Evolutionary conservation across 306 rosid genomes (phyloP).

Genomic region (Medicago lupulina): DNA sequence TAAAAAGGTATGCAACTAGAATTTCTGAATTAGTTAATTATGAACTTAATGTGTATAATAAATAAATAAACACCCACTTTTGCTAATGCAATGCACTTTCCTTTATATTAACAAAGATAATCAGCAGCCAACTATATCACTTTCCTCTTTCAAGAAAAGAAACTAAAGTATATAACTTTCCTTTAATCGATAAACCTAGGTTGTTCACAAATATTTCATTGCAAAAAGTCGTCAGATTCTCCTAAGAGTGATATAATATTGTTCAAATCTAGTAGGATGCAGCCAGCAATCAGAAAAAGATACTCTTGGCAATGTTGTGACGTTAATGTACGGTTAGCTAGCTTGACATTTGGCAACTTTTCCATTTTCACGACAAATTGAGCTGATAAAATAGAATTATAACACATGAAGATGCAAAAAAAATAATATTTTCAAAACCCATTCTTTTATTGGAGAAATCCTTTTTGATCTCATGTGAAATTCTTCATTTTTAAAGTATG

Average conservation of each 20-base stretch:
- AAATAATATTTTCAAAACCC: too few relatives aligned
- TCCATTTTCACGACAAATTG: neutral
- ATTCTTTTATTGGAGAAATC: too few relatives aligned
- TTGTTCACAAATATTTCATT: slow-evolving; percentile 18
- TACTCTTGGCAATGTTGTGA: neutral
- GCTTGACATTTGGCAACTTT: slow-evolving; percentile 29
- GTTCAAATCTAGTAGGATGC: too few relatives aligned
- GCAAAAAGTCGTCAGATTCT: neutral
- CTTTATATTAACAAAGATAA: slow-evolving; percentile 19
- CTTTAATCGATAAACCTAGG: slow-evolving; percentile 24
- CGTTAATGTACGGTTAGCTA: slow-evolving; percentile 35
- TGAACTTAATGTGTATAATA: neutral
- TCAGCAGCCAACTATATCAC: neutral
- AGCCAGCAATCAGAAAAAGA: too few relatives aligned
- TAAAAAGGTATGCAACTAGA: neutral
- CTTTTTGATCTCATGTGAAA: too few relatives aligned
- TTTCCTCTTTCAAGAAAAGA: too few relatives aligned
- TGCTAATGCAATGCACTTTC: slow-evolving; percentile 5
- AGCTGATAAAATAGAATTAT: too few relatives aligned
- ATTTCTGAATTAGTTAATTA: too few relatives aligned
- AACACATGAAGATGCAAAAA: too few relatives aligned
- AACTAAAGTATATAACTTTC: too few relatives aligned
- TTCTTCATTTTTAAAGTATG: too few relatives aligned
- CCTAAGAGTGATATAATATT: too few relatives aligned
- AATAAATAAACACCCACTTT: neutral